Percentiles rank a stretch among this genome's conserved stretches.
These are phyloP conservation scores for Exophiala xenobiotica DNA, from an alignment of 2,329 filamentous ascomycete species.

Conservation along the genomic window DNA sequence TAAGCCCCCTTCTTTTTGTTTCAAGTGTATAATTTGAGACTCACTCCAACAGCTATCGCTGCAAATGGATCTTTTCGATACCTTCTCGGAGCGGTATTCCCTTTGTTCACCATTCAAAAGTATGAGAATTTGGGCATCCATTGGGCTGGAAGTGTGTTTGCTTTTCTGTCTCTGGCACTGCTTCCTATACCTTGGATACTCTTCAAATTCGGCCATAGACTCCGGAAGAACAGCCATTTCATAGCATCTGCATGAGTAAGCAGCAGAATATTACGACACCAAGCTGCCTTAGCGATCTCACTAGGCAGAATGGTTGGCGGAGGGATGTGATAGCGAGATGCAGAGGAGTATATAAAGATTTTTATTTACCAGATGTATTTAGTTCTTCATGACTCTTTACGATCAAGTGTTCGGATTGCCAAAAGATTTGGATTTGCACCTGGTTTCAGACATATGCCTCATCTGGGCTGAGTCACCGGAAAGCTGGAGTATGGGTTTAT, in stretches of 20 bases:
- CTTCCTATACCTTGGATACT: slow-evolving; percentile 74
- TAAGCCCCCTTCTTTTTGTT: slow-evolving; percentile 4
- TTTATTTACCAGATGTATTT: too few relatives aligned
- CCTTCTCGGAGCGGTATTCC: slow-evolving; percentile 12
- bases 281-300: too few relatives aligned
- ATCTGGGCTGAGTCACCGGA: too few relatives aligned
- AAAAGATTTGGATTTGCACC: too few relatives aligned
- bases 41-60: slow-evolving; percentile 30
- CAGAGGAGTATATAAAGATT: too few relatives aligned
- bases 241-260: slow-evolving; percentile 7
- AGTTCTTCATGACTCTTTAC: too few relatives aligned
- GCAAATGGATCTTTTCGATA: slow-evolving; percentile 37
- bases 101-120: slow-evolving; percentile 64
- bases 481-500: too few relatives aligned
- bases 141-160: slow-evolving; percentile 72
- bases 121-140: slow-evolving; percentile 62
- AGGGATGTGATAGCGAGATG: too few relatives aligned
- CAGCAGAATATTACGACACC: too few relatives aligned
- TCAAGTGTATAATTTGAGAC: neutral
- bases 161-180: slow-evolving; percentile 58
- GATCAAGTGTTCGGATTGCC: too few relatives aligned
- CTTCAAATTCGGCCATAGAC: slow-evolving; percentile 39
- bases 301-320: too few relatives aligned
- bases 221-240: slow-evolving; percentile 38
- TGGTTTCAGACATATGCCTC: too few relatives aligned